Evolutionary conservation across 2,329 filamentous ascomycete genomes (phyloP), one percentile per base, ranked within the genome.

Genomic region (Fusarium piperis): DNA sequence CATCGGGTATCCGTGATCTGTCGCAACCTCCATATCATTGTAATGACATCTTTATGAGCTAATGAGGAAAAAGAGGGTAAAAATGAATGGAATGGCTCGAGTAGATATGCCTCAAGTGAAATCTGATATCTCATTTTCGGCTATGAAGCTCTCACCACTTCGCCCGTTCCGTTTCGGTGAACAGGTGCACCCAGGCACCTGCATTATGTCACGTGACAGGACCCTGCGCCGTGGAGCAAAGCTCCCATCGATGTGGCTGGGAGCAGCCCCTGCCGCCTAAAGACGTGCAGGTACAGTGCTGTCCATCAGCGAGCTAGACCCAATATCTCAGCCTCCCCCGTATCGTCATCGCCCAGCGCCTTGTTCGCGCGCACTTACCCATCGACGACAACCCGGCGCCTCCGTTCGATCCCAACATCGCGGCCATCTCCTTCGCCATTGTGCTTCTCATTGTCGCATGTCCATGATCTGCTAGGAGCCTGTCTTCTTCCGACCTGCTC

Each of bases 261-360:
- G 44, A 30, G 48, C 41, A 73, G 64, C 64, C 72, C 66, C 68
- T 76, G 68, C 56, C 71, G 72, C 66, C 68, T 66, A 69, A 71
- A 61, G 61, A 53, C 48, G 56, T 61, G 62, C 59, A 66, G 66
- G 73, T 73, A 74, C 73, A 72, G 68, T 62, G 66, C 65, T 76
- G 74, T 67, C 64, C 33, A 53, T 55, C 30, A 62, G 59, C 56
- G 62, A 69, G 62, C 65, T 73, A 62, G 67, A 61, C 58, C 64
- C 69, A 74, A 74, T 71, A 74, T 75, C 76, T 78, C 76, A 78
- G 75, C 76, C 76, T 76, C 74, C 72, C 74, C 74, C 72, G 72
- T 72, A 77, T 77, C 76, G 73, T 78, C 76, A 76, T 76, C 73
- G 74, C 68, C 67, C 75, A 67, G 73, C 74, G 71, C 71, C 68